phyloP scores from a whole-genome alignment of 495 filamentous ascomycete species.

The Trichoderma gamsii region DNA sequence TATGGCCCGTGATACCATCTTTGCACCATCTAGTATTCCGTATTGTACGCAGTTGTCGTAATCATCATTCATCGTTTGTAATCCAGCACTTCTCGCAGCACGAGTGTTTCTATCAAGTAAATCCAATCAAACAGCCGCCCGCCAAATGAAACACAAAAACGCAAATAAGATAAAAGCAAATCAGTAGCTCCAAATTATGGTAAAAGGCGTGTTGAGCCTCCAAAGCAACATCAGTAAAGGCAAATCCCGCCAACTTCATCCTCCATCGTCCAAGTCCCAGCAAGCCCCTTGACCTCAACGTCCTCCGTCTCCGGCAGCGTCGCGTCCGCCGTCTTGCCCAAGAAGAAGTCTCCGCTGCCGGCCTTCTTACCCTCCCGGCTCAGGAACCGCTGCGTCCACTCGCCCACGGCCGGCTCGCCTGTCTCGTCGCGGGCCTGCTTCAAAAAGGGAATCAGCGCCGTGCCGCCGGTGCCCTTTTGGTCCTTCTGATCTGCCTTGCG shows the following conservation, averaged over 20 bases:
- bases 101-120: not conserved
- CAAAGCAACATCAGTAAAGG: slow-evolving; percentile 39
- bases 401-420: slow-evolving; percentile 80
- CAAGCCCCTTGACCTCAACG: slow-evolving; percentile 69
- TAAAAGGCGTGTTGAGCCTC: not conserved
- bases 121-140: slow-evolving; percentile 10
- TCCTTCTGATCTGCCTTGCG: slow-evolving; percentile 27
- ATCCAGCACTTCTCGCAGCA: not conserved
- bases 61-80: not conserved
- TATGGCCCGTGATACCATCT: too few relatives aligned
- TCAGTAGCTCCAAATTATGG: not conserved
- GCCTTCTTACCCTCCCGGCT: slow-evolving; percentile 43
- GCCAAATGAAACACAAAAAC: not conserved
- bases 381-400: slow-evolving; percentile 72
- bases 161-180: not conserved
- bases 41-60: not conserved
- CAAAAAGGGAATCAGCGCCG: slow-evolving; percentile 85
- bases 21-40: not conserved
- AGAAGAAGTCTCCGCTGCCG: slow-evolving; percentile 47
- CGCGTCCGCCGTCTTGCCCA: slow-evolving; percentile 51
- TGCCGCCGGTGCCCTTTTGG: slow-evolving; percentile 79
- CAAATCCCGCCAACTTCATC: slow-evolving; percentile 61
- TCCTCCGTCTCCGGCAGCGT: slow-evolving; percentile 45
- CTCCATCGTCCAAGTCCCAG: slow-evolving; percentile 78
- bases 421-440: slow-evolving; percentile 96